Percentiles rank a stretch among this genome's conserved stretches.
phyloP scores from a whole-genome alignment of 1,284 basidiomycete genomes.

The Lignosus rhinocerotis region DNA sequence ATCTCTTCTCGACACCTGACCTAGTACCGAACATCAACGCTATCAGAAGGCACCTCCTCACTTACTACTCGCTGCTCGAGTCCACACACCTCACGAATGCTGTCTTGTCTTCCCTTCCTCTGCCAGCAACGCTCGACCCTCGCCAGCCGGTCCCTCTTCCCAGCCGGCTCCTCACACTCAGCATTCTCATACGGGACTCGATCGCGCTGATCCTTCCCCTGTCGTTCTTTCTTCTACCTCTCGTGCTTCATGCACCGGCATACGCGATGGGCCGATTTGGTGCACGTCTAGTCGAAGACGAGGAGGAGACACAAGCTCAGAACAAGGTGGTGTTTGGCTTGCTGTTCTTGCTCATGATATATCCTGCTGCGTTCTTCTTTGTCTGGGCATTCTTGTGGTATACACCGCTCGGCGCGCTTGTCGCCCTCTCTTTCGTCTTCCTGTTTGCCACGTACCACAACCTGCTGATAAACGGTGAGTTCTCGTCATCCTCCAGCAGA shows the following conservation, averaged over 20 bases:
- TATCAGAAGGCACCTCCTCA: constrained; percentile 72
- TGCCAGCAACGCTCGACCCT: constrained; percentile 81
- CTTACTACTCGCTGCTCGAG: constrained; percentile 87
- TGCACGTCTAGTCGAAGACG: constrained; percentile 76
- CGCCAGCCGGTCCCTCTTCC: constrained; percentile 71
- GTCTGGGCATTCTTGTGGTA: constrained; percentile 81
- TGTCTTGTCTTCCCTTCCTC: constrained; percentile 75
- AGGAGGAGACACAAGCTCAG: constrained; percentile 91
- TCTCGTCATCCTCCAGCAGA: constrained; percentile 11
- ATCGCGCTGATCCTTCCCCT: constrained; percentile 67
- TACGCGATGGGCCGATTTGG: constrained; percentile 80
- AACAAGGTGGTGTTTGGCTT: constrained; percentile 89
- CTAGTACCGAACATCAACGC: constrained; percentile 59
- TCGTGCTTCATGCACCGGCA: constrained; percentile 80
- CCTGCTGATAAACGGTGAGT: constrained; percentile 71
- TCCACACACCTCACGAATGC: constrained; percentile 82
- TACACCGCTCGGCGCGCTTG: constrained; percentile 51
- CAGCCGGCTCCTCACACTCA: constrained; percentile 78
- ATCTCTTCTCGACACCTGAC: constrained; percentile 76
- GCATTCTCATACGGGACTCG: constrained; percentile 76
- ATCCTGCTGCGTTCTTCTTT: constrained; percentile 80
- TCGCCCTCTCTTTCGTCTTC: constrained; percentile 51
- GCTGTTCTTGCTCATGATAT: constrained; percentile 72
- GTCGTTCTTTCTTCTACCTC: constrained; percentile 86
- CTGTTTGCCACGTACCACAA: constrained; percentile 82